Conservation (phyloP, 169 alveolate species). For the Cryptosporidium tyzzeri region DNA sequence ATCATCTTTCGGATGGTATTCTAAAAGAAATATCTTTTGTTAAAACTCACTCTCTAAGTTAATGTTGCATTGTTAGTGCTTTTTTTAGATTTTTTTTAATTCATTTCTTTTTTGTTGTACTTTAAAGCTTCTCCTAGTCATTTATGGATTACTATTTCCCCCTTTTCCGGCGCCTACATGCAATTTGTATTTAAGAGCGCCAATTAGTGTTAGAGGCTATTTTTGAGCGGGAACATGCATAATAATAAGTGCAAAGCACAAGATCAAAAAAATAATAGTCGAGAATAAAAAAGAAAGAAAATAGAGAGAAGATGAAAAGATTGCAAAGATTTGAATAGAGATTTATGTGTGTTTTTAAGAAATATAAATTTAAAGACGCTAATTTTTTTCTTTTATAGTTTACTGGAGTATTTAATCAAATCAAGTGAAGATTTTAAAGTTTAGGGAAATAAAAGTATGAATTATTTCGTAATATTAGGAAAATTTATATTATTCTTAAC, state of each 20-base stretch:
- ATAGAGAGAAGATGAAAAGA: slow-evolving; percentile 2
- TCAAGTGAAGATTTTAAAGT: not conserved
- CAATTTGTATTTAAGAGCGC: not conserved
- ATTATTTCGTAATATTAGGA: not conserved
- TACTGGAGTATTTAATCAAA: not conserved
- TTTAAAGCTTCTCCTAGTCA: too few relatives aligned
- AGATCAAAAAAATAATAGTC: slow-evolving; percentile 15
- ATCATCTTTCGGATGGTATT: slow-evolving; percentile 34
- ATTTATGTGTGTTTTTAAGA: not conserved
- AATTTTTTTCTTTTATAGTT: not conserved
- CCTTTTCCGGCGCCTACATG: not conserved
- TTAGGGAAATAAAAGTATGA: not conserved
- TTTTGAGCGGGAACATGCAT: slow-evolving; percentile 32
- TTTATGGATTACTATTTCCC: not conserved
- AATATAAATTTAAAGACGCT: not conserved
- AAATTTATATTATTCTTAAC: not conserved
- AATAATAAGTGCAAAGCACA: not conserved
- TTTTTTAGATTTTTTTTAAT: not conserved
- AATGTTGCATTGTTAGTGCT: not conserved
- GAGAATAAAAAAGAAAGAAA: not conserved
- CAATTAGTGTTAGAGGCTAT: not conserved
- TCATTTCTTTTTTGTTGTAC: not conserved
- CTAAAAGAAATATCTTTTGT: slow-evolving; percentile 52
- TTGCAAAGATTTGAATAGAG: not conserved
- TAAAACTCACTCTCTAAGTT: slow-evolving; percentile 6